Evolutionary conservation across 73 alveolate genomes (phyloP), one percentile per base, ranked within the genome.

Genomic region (Paramecium bursaria): DNA sequence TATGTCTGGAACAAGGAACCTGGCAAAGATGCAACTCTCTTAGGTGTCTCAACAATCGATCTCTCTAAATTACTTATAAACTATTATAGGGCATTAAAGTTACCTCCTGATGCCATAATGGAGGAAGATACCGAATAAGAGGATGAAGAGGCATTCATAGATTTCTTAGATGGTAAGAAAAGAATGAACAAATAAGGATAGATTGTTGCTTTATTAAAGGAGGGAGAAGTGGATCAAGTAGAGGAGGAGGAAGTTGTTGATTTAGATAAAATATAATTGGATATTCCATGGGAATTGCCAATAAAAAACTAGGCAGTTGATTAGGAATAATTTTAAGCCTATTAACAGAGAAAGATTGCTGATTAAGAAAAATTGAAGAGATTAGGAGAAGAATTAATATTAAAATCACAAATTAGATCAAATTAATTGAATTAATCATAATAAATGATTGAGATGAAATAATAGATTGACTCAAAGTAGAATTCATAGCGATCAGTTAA

Each of bases 251-350:
- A 67, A 67, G 19, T 35, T 39, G 19, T 67, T 39, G 57, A 67
- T 67, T 46, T 67, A 17, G 82, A 67, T 2, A 67, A 67, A 67
- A 35, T 67, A 2, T 53, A 67, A 17, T 27, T 67, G n/a, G 44
- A 31, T 33, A 42, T 67, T 67, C 82, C 82, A 3, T 35, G 35
- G 35, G 82, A 67, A 67, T 67, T 67, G 25, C 82, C 82, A 21
- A 25, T 67, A n/a, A 67, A 67, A 44, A 67, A 67, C 22, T 39
- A 47, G 44, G 55, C 44, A 1, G 82, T 67, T 67, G 82, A 67
- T 2, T 42, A 67, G 7, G 26, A 15, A 2, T 42, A 67, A 67
- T 67, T 39, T 67, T 11, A 67, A 17, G 42, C 19, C 2, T 15
- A 2, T 5, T 10, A 17, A 3, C 33, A 21, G 5, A 19, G 44